Base-by-base conservation (phyloP, 2,329 filamentous ascomycete genomes). In the Aureobasidium sp. region DNA sequence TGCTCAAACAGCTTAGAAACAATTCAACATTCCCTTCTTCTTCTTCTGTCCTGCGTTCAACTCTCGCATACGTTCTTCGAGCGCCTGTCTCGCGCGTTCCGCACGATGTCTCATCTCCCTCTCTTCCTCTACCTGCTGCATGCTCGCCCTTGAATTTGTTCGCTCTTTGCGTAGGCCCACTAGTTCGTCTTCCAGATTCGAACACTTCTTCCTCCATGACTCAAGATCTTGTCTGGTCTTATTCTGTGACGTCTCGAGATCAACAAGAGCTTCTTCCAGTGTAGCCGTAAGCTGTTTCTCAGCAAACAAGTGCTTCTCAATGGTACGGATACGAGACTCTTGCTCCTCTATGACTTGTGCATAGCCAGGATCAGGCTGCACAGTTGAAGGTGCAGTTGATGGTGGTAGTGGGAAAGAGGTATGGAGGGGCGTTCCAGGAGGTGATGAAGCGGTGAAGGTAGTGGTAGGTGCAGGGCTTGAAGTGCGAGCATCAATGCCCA, bases 241-340 rank as follows among this genome's bases (percentile, higher is more conserved):
- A 76, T 93, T 95, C 70, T 89, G 92, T 69, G 95, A 92, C 62
- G 86, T 85, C 77, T 99, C 94, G 41, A 99, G 84, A 70, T 99
- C 94, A 2, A 91, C 93, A 34, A 99, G 85, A 7, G 94, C 94
- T 76, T 97, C 93, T 75, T 99, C 94, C 43, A 99, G 83, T 2
- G 93, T 97, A 52, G 90, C 88, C 0, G 93, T 99, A 63, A 99
- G 86, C 74, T 97, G 93, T 73, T 96, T 96, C 80, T 99, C 94
- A 3, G 94, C 94, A 67, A 89, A 88, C 27, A 99, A 83, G 72
- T 97, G 92, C 79, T 97, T 97, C 80, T 99, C 93, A 66, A 99
- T 96, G 7, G 91, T 95, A 64, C 89, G 87, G 72, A 99, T 95
- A 66, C 92, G 92, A 47, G 90, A 89, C 73, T 99, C 94, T 74